A percentile compares a stretch with the other conserved stretches of the same genome.
phyloP scores from a whole-genome alignment of 2,329 filamentous ascomycete species.

The Fusarium subglutinans region DNA sequence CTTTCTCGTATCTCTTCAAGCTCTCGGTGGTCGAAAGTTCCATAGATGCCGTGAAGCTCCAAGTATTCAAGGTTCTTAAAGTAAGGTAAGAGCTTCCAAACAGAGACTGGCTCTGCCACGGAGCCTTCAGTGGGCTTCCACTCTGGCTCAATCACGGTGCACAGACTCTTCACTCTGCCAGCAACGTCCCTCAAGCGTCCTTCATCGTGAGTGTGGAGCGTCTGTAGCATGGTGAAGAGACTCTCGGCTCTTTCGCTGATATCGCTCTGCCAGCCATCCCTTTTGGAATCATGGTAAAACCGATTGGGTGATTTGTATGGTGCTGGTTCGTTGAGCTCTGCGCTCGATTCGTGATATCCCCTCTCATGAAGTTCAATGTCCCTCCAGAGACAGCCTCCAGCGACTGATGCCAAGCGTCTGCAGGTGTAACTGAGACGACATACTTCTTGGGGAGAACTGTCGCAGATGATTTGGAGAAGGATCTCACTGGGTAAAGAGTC shows the following conservation, averaged over 20 bases:
- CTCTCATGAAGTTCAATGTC: slow-evolving; percentile 24
- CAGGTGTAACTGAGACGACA: slow-evolving; percentile 3
- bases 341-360: slow-evolving; percentile 22
- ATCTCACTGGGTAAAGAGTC: not conserved
- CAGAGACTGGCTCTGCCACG: rapidly evolving
- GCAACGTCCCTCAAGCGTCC: not conserved
- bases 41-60: slow-evolving; percentile 8
- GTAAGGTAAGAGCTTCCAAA: slow-evolving; percentile 21
- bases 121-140: not conserved
- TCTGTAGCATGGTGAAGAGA: not conserved
- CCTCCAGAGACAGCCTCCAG: not conserved
- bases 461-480: not conserved
- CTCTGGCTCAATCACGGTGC: slow-evolving; percentile 1
- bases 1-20: not conserved
- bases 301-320: not conserved
- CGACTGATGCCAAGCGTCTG: not conserved
- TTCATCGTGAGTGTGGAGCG: not conserved
- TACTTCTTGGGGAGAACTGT: not conserved
- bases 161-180: slow-evolving; percentile 9
- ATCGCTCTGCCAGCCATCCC: not conserved
- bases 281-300: not conserved
- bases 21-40: rapidly evolving
- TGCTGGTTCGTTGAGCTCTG: slow-evolving; percentile 4
- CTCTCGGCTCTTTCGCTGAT: not conserved
- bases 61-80: slow-evolving; percentile 20